phyloP scores from a whole-genome alignment of 1,284 basidiomycete genomes.

The Phenoliferia sp. region DNA sequence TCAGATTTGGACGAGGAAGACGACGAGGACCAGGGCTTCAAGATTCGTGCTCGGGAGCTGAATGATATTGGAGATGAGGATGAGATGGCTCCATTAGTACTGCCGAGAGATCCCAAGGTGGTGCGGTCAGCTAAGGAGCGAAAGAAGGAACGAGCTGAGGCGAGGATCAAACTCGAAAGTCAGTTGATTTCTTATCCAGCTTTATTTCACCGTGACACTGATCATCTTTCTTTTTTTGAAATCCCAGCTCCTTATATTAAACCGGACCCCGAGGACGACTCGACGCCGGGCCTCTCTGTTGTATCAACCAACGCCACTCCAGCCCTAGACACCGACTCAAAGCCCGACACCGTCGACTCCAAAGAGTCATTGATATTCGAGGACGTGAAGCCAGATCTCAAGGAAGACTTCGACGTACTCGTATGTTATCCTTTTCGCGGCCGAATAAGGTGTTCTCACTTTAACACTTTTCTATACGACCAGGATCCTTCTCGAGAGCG shows the following conservation, averaged over 20 bases:
- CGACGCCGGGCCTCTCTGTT: slow-evolving; percentile 7
- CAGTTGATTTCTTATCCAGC: neutral
- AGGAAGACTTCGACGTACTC: slow-evolving; percentile 24
- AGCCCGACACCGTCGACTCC: slow-evolving; percentile 26
- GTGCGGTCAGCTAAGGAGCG: slow-evolving; percentile 26
- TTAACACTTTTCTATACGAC: too few species aligned
- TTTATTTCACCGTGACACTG: neutral
- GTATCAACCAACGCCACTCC: slow-evolving; percentile 22
- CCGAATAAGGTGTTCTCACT: too few species aligned
- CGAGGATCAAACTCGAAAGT: slow-evolving; percentile 6
- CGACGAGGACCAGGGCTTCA: slow-evolving; percentile 10
- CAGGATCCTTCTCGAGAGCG: slow-evolving; percentile 27
- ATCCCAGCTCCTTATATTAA: slow-evolving; percentile 19
- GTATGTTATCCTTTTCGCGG: slow-evolving; percentile 4
- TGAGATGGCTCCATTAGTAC: slow-evolving; percentile 34
- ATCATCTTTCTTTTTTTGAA: too few species aligned
- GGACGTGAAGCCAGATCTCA: slow-evolving; percentile 26
- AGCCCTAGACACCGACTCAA: slow-evolving; percentile 20
- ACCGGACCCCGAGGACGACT: slow-evolving; percentile 13
- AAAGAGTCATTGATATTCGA: slow-evolving; percentile 22
- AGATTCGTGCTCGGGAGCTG: slow-evolving; percentile 25
- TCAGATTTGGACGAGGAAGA: slow-evolving; percentile 26
- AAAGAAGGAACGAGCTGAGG: slow-evolving; percentile 17
- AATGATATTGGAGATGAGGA: slow-evolving; percentile 34
- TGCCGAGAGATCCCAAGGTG: slow-evolving; percentile 34